Evolutionary conservation across 2,329 filamentous ascomycete genomes (phyloP), one percentile per base, ranked within the genome.

Genomic region (Lasiodiplodia gonubiensis): DNA sequence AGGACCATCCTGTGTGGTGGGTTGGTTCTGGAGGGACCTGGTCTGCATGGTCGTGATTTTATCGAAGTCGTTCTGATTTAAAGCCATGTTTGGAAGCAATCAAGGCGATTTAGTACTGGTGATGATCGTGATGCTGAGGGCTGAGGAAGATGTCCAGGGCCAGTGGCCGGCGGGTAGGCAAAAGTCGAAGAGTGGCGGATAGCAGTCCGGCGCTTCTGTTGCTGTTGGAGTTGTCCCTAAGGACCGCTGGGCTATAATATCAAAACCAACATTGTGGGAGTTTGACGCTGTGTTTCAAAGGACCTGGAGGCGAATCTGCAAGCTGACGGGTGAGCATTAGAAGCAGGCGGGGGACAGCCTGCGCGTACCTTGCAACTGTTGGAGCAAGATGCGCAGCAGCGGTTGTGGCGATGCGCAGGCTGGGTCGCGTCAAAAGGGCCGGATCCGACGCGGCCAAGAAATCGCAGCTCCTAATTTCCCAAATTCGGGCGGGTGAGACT

Each of bases 181-280:
- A n/a, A n/a, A 18, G 16, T 46, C 35, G 59, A 30, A 49, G 37
- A 25, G 23, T 63, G 42, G 59, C 59, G 23, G 59, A 37, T 21
- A 67, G 42, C 66, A 68, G 53, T 69, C 52, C 23, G 64, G 51
- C 21, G 35, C 53, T 57, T 37, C 46, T 12, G 57, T n/a, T 33
- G 25, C 23, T 42, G 42, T 33, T 70, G 73, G n/a, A 46, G 42
- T 63, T 74, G 74, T 76, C 77, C 77, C 76, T 73, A 74, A 72
- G 76, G 77, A 76, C 74, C 68, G 69, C 63, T 48, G 64, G 70
- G 76, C 74, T 79, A 79, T 78, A 75, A 79, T 75, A 76, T 76
- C 64, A 70, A 71, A 64, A 74, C 68, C 67, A 75, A 74, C 78
- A 79, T 79, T 68, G 66, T 74, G 75, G 68, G 71, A 68, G 64